Base-by-base conservation (phyloP, 2,329 filamentous ascomycete species). In the Cercospora brassicicola region DNA sequence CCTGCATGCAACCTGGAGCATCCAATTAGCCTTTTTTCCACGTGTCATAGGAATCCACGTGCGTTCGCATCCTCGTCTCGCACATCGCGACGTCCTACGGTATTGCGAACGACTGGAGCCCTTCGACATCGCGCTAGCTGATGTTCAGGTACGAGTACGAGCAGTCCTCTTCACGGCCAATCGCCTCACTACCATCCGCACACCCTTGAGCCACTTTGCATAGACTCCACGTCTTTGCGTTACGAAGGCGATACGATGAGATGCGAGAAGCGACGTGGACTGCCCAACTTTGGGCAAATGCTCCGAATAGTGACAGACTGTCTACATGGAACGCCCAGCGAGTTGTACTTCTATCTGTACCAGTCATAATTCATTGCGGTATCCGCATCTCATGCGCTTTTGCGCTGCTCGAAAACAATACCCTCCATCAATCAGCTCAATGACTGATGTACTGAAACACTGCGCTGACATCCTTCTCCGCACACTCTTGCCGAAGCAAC, bases 391-490 rank as follows among this genome's bases (percentile, higher is more conserved):
- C 33, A 3, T 23, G 2, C 7, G 23, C 15, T 23, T n/a, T 15
- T 8, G 23, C 48, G 48, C 48, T 55, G 48, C 23, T 55, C 23
- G 23, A 26, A 26, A 28, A 42, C 15, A 55, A 28, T 20, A 57
- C 8, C 1, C 2, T 57, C 7, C 51, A 15, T 51, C 60, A 11
- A 18, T 23, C 23, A 20, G 15, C 53, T 72, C 64, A 91, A 82
- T 98, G 95, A 73, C 94, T 97, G 76, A 99, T 98, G 81, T 98
- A 99, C 84, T 99, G 95, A 79, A 99, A 99, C 36, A 98, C 93
- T 10, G 94, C 93, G 71, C 93, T 97, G 8, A 99, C 93, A 76
- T 92, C 91, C 26, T 85, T 82, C 79, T 94, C 89, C 3, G 85
- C 86, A 67, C 86, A 88, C 81, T 99, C 95, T 80, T 98, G 95